Evolutionary conservation across 257 asterid species (phyloP).

Genomic region (Ligustrum vulgare): DNA sequence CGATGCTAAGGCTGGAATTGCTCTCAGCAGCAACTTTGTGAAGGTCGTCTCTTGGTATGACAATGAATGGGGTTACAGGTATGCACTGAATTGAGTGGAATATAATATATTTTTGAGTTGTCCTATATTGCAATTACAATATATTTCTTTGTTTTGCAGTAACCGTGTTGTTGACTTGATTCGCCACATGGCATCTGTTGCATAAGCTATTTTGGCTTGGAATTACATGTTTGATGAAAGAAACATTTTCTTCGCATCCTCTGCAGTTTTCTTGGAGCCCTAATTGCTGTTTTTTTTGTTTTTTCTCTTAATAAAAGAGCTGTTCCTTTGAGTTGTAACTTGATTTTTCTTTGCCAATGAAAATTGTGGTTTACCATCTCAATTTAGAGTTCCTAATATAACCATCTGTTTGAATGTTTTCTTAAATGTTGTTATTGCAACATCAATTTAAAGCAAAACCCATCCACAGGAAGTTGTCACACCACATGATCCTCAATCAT

Average conservation of each 20-base stretch:
- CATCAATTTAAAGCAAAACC: too few species aligned
- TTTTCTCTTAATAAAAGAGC: background rate
- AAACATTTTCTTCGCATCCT: background rate
- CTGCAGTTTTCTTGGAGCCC: background rate
- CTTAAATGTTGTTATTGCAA: too few species aligned
- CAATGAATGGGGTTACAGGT: conserved; percentile 78
- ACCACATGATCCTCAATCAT: too few species aligned
- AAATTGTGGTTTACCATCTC: background rate
- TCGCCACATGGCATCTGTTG: conserved; percentile 55
- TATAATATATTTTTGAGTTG: conserved; percentile 10
- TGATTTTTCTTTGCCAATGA: background rate
- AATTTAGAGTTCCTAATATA: background rate
- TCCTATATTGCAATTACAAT: background rate
- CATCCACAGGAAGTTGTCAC: too few species aligned
- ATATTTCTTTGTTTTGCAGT: conserved; percentile 28
- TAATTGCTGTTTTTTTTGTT: too few species aligned
- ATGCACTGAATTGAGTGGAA: conserved; percentile 30
- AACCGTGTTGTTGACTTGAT: conserved; percentile 59
- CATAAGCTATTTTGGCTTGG: conserved; percentile 19
- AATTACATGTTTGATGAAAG: background rate
- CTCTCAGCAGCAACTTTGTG: conserved; percentile 51
- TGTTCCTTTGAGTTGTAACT: background rate
- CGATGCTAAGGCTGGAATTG: conserved; percentile 68
- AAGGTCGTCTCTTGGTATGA: conserved; percentile 63
- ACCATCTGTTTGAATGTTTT: background rate